phyloP scores from a whole-genome alignment of 2,329 filamentous ascomycete species.

The Achaetomium macrosporum region DNA sequence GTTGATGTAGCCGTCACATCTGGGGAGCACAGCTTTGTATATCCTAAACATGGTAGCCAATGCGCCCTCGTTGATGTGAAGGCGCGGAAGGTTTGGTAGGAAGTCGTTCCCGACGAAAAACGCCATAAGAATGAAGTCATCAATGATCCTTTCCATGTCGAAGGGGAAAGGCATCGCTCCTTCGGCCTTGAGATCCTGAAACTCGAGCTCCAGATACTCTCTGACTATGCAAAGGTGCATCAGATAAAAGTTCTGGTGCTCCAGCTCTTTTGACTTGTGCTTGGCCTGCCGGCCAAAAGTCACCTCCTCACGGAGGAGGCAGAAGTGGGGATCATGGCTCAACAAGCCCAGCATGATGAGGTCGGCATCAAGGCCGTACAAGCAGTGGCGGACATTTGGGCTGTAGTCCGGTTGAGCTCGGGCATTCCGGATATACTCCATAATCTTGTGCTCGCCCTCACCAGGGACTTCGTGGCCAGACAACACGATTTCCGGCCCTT shows the following conservation, averaged over 20 bases:
- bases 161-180: constrained; percentile 70
- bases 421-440: constrained; percentile 98
- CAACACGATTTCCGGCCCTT: constrained; percentile 90
- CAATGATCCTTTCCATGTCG: constrained; percentile 93
- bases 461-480: constrained; percentile 97
- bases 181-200: constrained; percentile 75
- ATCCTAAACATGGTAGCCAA: constrained; percentile 95
- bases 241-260: constrained; percentile 98
- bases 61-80: constrained; percentile 98
- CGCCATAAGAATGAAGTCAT: constrained; percentile 98
- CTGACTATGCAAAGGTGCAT: constrained; percentile 96
- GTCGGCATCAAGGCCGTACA: constrained; percentile 96
- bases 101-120: constrained; percentile 99
- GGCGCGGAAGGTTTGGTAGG: constrained; percentile 86
- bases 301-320: constrained; percentile 91
- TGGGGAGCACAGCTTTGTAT: constrained; percentile 85
- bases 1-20: constrained; percentile 91
- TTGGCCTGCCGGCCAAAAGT: constrained; percentile 88
- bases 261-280: constrained; percentile 88
- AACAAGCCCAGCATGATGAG: constrained; percentile 97
- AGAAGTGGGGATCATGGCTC: constrained; percentile 98
- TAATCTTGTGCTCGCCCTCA: constrained; percentile 99
- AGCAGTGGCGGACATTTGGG: constrained; percentile 87
- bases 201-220: constrained; percentile 94
- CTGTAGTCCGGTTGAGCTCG: constrained; percentile 94